Evolutionary conservation across 306 rosid species (phyloP).

Genomic region (Benincasa hispida): DNA sequence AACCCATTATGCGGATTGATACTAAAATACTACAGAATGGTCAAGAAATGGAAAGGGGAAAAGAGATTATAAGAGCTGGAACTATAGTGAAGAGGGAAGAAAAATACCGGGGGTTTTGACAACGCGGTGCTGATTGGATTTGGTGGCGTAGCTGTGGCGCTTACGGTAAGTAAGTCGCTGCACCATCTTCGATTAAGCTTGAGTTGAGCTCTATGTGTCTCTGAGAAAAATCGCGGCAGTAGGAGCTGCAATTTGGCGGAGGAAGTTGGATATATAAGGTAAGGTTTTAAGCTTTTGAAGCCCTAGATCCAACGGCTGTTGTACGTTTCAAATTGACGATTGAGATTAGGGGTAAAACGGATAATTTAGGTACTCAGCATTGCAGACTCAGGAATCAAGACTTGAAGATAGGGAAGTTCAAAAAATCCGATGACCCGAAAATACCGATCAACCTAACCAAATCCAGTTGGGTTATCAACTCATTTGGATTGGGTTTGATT

Average conservation of each 20-base stretch:
- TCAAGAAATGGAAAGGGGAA: not conserved
- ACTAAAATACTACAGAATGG: not conserved
- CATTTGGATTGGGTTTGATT: too few relatives aligned
- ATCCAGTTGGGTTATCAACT: too few relatives aligned
- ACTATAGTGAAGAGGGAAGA: not conserved
- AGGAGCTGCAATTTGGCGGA: not conserved
- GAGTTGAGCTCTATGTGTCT: not conserved
- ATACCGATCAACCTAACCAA: too few relatives aligned
- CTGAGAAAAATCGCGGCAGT: not conserved
- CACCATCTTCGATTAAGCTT: not conserved
- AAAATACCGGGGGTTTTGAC: conserved; percentile 10
- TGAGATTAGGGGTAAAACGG: not conserved
- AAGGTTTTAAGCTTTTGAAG: not conserved
- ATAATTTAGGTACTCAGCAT: not conserved
- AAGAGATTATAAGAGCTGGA: not conserved
- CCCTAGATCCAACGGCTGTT: conserved; percentile 9
- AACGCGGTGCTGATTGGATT: conserved; percentile 9
- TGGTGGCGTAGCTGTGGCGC: conserved; percentile 12
- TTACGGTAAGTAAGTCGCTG: conserved; percentile 12
- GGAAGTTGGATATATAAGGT: not conserved
- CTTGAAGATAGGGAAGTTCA: too few relatives aligned
- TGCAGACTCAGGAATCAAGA: too few relatives aligned
- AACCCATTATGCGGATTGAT: not conserved
- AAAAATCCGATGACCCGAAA: too few relatives aligned
- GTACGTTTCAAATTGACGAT: not conserved